phyloP scores from a whole-genome alignment of 2,329 filamentous ascomycete genomes.

The Hymenotorrendiella dingleyae region DNA sequence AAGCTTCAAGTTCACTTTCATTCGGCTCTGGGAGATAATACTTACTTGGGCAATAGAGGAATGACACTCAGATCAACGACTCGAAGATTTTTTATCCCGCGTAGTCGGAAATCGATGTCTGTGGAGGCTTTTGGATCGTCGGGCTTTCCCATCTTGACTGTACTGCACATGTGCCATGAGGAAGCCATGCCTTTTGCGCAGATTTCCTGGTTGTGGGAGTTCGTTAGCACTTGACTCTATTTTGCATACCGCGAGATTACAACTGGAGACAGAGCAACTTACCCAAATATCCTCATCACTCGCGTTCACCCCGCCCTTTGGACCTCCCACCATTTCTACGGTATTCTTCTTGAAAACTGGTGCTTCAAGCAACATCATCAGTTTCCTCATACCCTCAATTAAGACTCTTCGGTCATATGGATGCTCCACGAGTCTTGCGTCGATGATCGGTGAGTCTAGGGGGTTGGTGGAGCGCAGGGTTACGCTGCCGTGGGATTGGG shows the following conservation, averaged over 20 bases:
- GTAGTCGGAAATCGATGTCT: constrained; percentile 42
- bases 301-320: constrained; percentile 39
- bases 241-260: too few relatives aligned
- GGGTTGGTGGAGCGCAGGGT: constrained; percentile 55
- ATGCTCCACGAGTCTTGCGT: constrained; percentile 52
- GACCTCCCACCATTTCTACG: constrained; percentile 36
- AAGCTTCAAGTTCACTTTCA: too few relatives aligned
- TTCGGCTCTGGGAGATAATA: too few relatives aligned
- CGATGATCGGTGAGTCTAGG: constrained; percentile 55
- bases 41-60: constrained; percentile 42
- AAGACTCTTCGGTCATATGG: constrained; percentile 48
- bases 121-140: constrained; percentile 41
- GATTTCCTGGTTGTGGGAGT: constrained; percentile 29
- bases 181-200: constrained; percentile 40
- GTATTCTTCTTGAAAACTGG: constrained; percentile 41
- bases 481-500: constrained; percentile 55
- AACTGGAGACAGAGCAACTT: constrained; percentile 5
- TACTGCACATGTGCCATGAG: constrained; percentile 52
- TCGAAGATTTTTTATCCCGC: constrained; percentile 42
- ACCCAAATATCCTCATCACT: constrained; percentile 46
- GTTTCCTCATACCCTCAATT: constrained; percentile 39
- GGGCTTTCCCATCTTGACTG: constrained; percentile 48
- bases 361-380: constrained; percentile 24
- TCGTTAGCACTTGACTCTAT: not conserved
- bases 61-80: constrained; percentile 42